A percentile compares a stretch with the other conserved stretches of the same genome.
Conservation (phyloP, 352 stramenopile species). For the Salisapilia sapeloensis region DNA sequence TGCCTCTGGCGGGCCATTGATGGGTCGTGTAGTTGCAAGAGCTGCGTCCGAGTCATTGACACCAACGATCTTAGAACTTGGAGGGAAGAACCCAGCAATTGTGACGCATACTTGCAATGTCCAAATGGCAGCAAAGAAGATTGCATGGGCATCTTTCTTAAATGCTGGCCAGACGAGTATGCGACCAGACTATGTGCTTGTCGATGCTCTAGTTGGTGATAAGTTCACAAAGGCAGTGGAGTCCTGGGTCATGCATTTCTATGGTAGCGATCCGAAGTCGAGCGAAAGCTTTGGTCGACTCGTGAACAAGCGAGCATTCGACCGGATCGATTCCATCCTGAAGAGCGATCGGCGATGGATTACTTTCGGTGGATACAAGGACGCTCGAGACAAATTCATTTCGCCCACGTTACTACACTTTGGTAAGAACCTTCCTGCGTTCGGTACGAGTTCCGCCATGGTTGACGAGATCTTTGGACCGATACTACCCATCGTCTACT, state of each 20-base stretch:
- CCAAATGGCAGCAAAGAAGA: constrained; percentile 19
- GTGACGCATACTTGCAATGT: constrained; percentile 15
- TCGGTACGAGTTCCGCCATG: constrained; percentile 16
- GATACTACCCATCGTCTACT: constrained; percentile 59
- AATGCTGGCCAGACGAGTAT: constrained; percentile 83
- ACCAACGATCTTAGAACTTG: constrained; percentile 72
- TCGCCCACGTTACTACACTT: constrained; percentile 45
- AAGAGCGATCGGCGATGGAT: constrained; percentile 18
- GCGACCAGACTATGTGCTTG: constrained; percentile 67
- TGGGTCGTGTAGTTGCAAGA: constrained; percentile 40
- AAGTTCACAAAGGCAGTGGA: constrained; percentile 6
- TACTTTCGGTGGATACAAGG: constrained; percentile 11
- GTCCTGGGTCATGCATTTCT: constrained; percentile 2
- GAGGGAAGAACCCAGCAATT: constrained; percentile 55
- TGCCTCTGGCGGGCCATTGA: constrained; percentile 12
- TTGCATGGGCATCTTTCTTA: constrained; percentile 42
- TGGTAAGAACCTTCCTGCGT: constrained; percentile 8
- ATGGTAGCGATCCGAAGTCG: constrained; percentile 8
- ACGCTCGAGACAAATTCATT: constrained; percentile 31
- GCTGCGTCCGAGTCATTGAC: constrained; percentile 75
- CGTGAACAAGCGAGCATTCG: constrained; percentile 19
- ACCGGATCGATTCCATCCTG: constrained; percentile 16
- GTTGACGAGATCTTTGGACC: constrained; percentile 85
- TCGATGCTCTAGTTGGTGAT: constrained; percentile 23
- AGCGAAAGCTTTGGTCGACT: constrained; percentile 14